Evolutionary conservation across 257 asterid genomes (phyloP).

Genomic region (Fraxinus pennsylvanica): DNA sequence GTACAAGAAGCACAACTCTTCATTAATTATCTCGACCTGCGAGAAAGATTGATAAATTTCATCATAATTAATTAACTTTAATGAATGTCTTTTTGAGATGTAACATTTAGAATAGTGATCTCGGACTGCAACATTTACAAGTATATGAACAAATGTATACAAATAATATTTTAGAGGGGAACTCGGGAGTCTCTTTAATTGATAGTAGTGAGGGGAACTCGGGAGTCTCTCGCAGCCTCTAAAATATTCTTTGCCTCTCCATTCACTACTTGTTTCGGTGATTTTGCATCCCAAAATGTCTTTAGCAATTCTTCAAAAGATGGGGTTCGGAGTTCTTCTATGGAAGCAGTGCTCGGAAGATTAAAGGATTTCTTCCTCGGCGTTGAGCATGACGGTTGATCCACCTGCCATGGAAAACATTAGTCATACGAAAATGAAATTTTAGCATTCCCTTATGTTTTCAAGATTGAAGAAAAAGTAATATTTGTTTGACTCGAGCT

Average conservation of each 20-base stretch:
- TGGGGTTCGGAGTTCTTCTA: slow-evolving; percentile 86
- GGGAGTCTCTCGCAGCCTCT: slow-evolving; percentile 70
- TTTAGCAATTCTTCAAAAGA: slow-evolving; percentile 78
- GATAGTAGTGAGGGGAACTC: slow-evolving; percentile 82
- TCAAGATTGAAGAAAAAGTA: too few relatives aligned
- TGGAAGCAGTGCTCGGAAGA: slow-evolving; percentile 73
- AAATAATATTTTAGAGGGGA: too few relatives aligned
- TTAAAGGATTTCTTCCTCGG: slow-evolving; percentile 66
- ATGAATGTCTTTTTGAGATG: too few relatives aligned
- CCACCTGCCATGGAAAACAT: slow-evolving; percentile 51
- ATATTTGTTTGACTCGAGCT: too few relatives aligned
- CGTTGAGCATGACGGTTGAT: slow-evolving; percentile 86
- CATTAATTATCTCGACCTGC: too few relatives aligned
- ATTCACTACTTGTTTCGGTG: slow-evolving; percentile 63
- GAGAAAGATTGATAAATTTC: too few relatives aligned
- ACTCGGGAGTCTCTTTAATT: slow-evolving; percentile 28
- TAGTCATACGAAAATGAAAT: background rate
- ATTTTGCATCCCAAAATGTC: slow-evolving; percentile 78
- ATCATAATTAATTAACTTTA: too few relatives aligned
- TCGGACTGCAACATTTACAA: too few relatives aligned
- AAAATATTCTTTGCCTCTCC: slow-evolving; percentile 70
- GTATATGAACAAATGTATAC: too few relatives aligned
- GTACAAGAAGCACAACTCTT: too few relatives aligned
- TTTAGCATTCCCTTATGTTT: too few relatives aligned
- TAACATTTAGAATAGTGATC: too few relatives aligned